Percentiles rank a stretch among this genome's conserved stretches.
Evolutionary conservation across 2,329 filamentous ascomycete species (phyloP).

Genomic region (Penicillium polonicum): DNA sequence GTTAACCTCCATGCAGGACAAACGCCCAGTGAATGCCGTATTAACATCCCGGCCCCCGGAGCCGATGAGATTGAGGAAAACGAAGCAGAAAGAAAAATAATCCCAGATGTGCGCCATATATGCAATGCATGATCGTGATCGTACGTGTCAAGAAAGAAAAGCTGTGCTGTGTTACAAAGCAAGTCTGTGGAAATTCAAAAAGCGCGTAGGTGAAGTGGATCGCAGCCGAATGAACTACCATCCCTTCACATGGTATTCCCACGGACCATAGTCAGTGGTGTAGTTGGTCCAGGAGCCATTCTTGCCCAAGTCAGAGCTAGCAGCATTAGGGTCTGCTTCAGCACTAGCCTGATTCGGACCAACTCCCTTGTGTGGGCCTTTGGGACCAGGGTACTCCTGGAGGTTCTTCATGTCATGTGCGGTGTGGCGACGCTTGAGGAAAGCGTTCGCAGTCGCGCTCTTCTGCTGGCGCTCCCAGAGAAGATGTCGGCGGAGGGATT

Average conservation of each 20-base stretch:
- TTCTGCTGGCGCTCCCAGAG: conserved; percentile 96
- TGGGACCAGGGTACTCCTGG: conserved; percentile 71
- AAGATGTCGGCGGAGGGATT: conserved; percentile 85
- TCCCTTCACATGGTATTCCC: conserved; percentile 80
- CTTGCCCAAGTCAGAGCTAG: conserved; percentile 55
- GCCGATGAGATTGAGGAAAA: conserved; percentile 13
- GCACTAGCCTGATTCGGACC: conserved; percentile 23
- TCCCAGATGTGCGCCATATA: conserved; percentile 38
- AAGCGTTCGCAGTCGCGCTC: conserved; percentile 81
- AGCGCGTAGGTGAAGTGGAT: background rate
- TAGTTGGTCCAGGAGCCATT: conserved; percentile 81
- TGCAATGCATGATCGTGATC: conserved; percentile 42
- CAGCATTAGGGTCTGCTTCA: conserved; percentile 16
- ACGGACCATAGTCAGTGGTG: conserved; percentile 71
- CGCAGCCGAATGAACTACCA: conserved; percentile 57
- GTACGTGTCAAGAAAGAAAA: conserved; percentile 31
- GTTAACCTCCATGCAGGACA: conserved; percentile 26
- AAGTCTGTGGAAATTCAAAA: conserved; percentile 2
- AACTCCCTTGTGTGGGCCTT: conserved; percentile 50
- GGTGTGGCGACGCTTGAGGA: conserved; percentile 85
- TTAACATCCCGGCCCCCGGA: conserved; percentile 16
- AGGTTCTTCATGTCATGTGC: conserved; percentile 88
- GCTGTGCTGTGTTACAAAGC: conserved; percentile 15
- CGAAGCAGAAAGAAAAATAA: conserved; percentile 23
- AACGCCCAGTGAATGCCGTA: conserved; percentile 35